These are phyloP conservation scores for Microcos paniculata DNA, from an alignment of 345 rosid species.

Conservation along the genomic window DNA sequence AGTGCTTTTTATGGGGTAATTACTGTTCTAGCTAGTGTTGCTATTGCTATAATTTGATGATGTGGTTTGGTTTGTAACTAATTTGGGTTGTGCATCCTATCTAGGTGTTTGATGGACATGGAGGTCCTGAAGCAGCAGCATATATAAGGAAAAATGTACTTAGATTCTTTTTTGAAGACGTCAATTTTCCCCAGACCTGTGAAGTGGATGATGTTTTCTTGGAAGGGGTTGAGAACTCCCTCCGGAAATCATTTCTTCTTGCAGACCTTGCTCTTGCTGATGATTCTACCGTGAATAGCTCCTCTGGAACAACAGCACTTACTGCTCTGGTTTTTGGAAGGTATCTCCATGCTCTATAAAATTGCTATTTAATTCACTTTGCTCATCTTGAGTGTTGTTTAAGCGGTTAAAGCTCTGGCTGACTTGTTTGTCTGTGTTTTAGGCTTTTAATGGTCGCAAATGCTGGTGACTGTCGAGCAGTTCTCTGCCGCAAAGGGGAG, in stretches of 20 bases:
- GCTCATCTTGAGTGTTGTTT: background rate
- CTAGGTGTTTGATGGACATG: conserved; percentile 92
- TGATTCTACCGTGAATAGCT: conserved; percentile 55
- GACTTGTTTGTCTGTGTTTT: conserved; percentile 4
- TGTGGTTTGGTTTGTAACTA: conserved; percentile 4
- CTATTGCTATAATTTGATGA: conserved; percentile 12
- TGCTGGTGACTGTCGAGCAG: conserved; percentile 88
- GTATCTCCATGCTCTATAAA: conserved; percentile 26
- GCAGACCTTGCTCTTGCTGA: conserved; percentile 74
- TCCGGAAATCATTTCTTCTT: conserved; percentile 57
- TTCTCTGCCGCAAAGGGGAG: conserved; percentile 66
- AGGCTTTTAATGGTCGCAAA: conserved; percentile 81
- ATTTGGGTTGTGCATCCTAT: conserved; percentile 4
- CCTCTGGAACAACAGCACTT: conserved; percentile 88
- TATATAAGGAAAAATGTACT: conserved; percentile 45
- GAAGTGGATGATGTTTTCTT: conserved; percentile 45
- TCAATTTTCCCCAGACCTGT: conserved; percentile 53
- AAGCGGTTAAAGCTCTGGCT: background rate
- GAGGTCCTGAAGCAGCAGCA: conserved; percentile 85
- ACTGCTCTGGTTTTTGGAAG: conserved; percentile 73
- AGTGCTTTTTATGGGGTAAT: conserved; percentile 67
- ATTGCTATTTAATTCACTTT: background rate
- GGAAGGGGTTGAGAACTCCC: conserved; percentile 53
- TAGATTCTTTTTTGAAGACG: conserved; percentile 58
- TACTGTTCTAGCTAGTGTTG: conserved; percentile 7